phyloP scores from a whole-genome alignment of 768 basidiomycete species.

The Mrakia gelida region DNA sequence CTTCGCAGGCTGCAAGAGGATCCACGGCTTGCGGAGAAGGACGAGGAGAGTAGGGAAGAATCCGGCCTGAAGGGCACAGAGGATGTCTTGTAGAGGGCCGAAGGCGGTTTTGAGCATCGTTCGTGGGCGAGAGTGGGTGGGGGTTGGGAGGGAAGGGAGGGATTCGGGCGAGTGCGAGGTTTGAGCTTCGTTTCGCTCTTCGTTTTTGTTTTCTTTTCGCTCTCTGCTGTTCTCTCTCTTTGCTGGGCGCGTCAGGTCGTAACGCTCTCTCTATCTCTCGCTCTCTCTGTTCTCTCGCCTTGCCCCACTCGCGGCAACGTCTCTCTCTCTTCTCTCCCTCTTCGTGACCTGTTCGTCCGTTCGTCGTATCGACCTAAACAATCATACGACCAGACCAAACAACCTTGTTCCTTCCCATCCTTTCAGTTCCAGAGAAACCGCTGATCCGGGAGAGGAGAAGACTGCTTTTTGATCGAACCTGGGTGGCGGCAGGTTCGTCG shows the following conservation, averaged over 20 bases:
- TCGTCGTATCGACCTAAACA: conserved; percentile 12
- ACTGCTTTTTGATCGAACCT: conserved; percentile 17
- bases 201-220: background rate
- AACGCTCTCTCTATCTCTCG: background rate
- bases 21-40: background rate
- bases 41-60: background rate
- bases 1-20: background rate
- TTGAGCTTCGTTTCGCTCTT: background rate
- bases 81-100: background rate
- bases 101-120: conserved; percentile 4
- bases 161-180: background rate
- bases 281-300: background rate
- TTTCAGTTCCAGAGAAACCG: background rate
- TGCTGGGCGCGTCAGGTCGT: background rate
- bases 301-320: too few species aligned
- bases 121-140: too few species aligned
- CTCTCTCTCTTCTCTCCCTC: background rate
- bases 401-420: background rate
- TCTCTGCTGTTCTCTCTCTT: background rate
- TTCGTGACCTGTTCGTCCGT: background rate
- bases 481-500: conserved; percentile 18
- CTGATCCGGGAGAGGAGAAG: background rate
- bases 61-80: background rate
- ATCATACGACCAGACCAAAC: conserved; percentile 23
- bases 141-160: background rate